Percentiles rank a stretch among this genome's conserved stretches.
Conservation (phyloP, 495 filamentous ascomycete genomes). For the Aspergillus homomorphus region DNA sequence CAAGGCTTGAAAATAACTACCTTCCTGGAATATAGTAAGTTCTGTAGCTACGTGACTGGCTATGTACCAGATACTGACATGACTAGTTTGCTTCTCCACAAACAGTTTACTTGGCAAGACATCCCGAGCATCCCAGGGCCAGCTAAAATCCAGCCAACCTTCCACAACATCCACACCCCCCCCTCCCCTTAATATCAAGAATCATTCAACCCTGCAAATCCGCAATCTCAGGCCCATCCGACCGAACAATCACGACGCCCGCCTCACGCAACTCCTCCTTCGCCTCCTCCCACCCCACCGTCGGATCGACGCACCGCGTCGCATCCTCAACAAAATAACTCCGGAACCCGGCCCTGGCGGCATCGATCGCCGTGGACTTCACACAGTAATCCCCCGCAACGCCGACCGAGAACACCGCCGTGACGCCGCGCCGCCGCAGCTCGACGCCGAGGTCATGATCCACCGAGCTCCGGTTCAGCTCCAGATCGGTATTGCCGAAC, state of each 20-base stretch:
- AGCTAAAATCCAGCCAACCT: no score
- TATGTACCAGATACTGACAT: no score
- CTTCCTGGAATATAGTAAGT: no score
- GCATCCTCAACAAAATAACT: constrained; percentile 77
- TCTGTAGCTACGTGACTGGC: no score
- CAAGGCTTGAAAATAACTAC: no score
- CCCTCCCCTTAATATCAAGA: no score
- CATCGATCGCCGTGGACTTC: constrained; percentile 72
- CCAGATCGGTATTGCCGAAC: constrained; percentile 52
- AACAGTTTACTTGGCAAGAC: no score
- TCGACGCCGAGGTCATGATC: constrained; percentile 57
- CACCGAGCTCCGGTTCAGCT: constrained; percentile 39
- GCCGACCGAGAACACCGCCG: constrained; percentile 78
- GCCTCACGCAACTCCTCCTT: constrained; percentile 53
- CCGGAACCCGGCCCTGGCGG: constrained; percentile 69
- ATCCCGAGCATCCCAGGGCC: no score
- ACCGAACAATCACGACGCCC: constrained; percentile 51
- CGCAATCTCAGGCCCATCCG: constrained; percentile 45
- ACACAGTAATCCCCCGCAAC: constrained; percentile 91
- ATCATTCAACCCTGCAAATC: constrained; percentile 33
- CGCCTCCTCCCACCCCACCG: constrained; percentile 52
- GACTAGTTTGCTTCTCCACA: no score
- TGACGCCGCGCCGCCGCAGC: constrained; percentile 58
- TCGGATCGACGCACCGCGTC: constrained; percentile 64
- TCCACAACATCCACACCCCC: not conserved